These are phyloP conservation scores for Pseudopithomyces chartarum DNA, from an alignment of 2,329 filamentous ascomycete genomes.

Conservation along the genomic window DNA sequence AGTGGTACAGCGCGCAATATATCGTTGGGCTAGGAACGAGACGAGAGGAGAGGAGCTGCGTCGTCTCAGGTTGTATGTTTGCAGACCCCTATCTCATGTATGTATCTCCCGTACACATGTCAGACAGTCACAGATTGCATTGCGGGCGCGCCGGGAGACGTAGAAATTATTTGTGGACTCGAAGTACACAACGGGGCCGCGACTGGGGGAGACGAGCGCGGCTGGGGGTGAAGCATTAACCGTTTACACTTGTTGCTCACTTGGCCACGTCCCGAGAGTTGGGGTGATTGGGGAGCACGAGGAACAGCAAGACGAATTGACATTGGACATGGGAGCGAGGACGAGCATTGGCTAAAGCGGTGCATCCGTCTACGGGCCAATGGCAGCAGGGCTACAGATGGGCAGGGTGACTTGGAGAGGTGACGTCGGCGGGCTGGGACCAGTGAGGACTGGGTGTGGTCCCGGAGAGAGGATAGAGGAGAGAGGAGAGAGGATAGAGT, in stretches of 20 bases:
- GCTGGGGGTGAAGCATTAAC: too few relatives aligned
- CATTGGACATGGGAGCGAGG: background rate
- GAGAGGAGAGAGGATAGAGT: too few relatives aligned
- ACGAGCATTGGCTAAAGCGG: constrained; percentile 13
- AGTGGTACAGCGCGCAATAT: constrained; percentile 6
- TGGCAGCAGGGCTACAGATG: background rate
- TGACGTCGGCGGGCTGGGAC: background rate
- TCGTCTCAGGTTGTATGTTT: background rate
- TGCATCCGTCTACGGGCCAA: background rate
- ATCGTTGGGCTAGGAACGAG: background rate
- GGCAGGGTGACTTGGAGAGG: background rate
- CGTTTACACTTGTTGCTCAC: background rate
- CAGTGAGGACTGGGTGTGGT: background rate
- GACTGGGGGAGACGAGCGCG: too few relatives aligned
- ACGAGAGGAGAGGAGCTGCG: background rate
- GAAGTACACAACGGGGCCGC: background rate
- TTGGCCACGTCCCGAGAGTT: background rate
- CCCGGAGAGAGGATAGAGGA: too few relatives aligned
- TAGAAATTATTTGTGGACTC: too few relatives aligned
- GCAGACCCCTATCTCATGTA: too few relatives aligned
- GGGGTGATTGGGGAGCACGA: background rate
- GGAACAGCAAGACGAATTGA: constrained; percentile 17
- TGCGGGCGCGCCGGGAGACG: background rate
- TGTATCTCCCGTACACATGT: too few relatives aligned
- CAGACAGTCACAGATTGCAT: too few relatives aligned